Percentiles rank a stretch among this genome's conserved stretches.
phyloP scores from a whole-genome alignment of 2,329 filamentous ascomycete genomes.

The Exophiala alcalophila region DNA sequence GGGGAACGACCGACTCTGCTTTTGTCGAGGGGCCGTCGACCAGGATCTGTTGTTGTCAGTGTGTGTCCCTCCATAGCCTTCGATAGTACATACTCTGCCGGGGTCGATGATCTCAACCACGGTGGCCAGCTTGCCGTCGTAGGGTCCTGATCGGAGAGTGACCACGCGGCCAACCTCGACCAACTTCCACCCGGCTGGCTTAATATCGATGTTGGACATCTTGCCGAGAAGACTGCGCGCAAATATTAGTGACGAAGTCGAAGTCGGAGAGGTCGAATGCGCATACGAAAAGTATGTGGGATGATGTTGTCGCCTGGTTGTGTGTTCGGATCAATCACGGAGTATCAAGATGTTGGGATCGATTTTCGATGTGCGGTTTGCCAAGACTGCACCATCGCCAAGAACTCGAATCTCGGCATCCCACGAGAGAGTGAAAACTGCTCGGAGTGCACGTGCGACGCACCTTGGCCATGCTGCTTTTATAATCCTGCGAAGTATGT shows the following conservation, averaged over 20 bases:
- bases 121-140: constrained; percentile 79
- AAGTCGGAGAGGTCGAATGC: not conserved
- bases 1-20: constrained; percentile 74
- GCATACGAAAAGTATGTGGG: constrained; percentile 18
- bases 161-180: constrained; percentile 98
- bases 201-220: constrained; percentile 79
- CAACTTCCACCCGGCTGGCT: constrained; percentile 83
- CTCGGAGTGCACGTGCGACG: no score
- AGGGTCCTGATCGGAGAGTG: constrained; percentile 80
- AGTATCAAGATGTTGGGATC: not conserved
- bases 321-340: constrained; percentile 1
- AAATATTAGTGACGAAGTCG: constrained; percentile 12
- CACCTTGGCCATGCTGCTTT: no score
- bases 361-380: no score
- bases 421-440: no score
- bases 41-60: constrained; percentile 66
- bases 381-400: no score
- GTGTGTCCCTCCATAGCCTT: constrained; percentile 7
- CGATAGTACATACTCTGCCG: constrained; percentile 83
- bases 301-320: constrained; percentile 17
- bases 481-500: no score
- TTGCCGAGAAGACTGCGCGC: constrained; percentile 25
- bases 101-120: constrained; percentile 99
- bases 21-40: constrained; percentile 90
- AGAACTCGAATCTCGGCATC: no score